Evolutionary conservation across 2,329 filamentous ascomycete genomes (phyloP).

Genomic region (Plectosphaerella plurivora): DNA sequence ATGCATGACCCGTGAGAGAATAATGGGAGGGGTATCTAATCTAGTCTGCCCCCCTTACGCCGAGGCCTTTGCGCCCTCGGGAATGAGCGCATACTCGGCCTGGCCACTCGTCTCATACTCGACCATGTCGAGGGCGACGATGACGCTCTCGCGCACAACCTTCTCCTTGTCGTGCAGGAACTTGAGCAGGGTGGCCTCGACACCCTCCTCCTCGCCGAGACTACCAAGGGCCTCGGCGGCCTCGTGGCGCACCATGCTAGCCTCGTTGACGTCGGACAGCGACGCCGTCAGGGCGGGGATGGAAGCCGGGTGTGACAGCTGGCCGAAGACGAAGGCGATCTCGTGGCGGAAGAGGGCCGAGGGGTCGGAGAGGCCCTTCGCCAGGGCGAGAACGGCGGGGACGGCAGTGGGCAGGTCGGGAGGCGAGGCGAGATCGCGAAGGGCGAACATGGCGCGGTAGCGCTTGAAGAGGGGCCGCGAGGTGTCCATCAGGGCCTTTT

Average conservation of each 20-base stretch:
- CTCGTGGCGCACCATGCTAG: slow-evolving; percentile 96
- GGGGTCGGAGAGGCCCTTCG: slow-evolving; percentile 76
- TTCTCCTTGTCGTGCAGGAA: slow-evolving; percentile 89
- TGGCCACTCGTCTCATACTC: slow-evolving; percentile 90
- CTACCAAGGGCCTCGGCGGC: slow-evolving; percentile 94
- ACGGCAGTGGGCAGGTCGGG: slow-evolving; percentile 85
- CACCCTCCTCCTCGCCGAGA: slow-evolving; percentile 87
- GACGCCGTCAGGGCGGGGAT: slow-evolving; percentile 82
- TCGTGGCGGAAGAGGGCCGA: slow-evolving; percentile 96
- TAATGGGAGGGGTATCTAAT: slow-evolving; percentile 1
- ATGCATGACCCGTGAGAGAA: slow-evolving; percentile 3
- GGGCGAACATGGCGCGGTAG: slow-evolving; percentile 96
- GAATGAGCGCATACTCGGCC: slow-evolving; percentile 87
- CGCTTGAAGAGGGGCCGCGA: slow-evolving; percentile 78
- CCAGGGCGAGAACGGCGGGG: slow-evolving; percentile 80
- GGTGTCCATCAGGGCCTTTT: slow-evolving; percentile 73
- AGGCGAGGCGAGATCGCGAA: slow-evolving; percentile 90
- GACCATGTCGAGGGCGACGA: slow-evolving; percentile 96
- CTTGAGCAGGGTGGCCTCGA: slow-evolving; percentile 76
- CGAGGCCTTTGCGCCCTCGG: slow-evolving; percentile 47
- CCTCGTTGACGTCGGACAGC: slow-evolving; percentile 75
- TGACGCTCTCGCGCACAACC: slow-evolving; percentile 89
- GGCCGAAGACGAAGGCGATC: slow-evolving; percentile 96
- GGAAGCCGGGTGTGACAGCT: slow-evolving; percentile 92
- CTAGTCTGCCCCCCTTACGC: slow-evolving; percentile 19